phyloP scores from a whole-genome alignment of 2,329 filamentous ascomycete species.

The Tricladium varicosporioides region DNA sequence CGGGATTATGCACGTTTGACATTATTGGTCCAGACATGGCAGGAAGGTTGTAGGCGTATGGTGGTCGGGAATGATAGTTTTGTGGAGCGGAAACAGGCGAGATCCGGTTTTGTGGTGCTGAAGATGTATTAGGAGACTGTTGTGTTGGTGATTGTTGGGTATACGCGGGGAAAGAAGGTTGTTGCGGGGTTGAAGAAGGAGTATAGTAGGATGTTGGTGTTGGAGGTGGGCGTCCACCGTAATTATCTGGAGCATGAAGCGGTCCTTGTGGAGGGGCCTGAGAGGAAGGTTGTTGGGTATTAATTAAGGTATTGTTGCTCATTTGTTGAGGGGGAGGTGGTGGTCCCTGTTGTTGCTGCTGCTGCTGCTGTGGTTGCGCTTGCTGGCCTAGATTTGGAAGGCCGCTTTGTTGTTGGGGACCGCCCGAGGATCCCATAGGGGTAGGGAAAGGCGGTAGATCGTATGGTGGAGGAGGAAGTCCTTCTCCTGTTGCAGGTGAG shows the following conservation, averaged over 20 bases:
- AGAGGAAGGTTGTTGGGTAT: slow-evolving; percentile 44
- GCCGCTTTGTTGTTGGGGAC: slow-evolving; percentile 21
- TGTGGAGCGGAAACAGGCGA: slow-evolving; percentile 46
- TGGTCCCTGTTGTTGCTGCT: slow-evolving; percentile 32
- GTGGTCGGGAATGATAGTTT: slow-evolving; percentile 46
- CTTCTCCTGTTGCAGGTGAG: slow-evolving; percentile 60
- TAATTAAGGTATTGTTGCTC: slow-evolving; percentile 47
- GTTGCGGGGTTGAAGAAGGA: slow-evolving; percentile 47
- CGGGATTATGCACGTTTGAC: slow-evolving; percentile 75
- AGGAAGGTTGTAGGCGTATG: slow-evolving; percentile 55
- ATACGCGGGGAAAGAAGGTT: slow-evolving; percentile 45
- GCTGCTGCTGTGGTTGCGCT: slow-evolving; percentile 33
- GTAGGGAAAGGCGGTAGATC: slow-evolving; percentile 66
- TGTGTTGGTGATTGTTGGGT: slow-evolving; percentile 49
- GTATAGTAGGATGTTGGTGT: slow-evolving; percentile 56
- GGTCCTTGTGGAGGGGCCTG: slow-evolving; percentile 52
- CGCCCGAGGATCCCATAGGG: slow-evolving; percentile 49
- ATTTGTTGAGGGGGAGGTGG: slow-evolving; percentile 37
- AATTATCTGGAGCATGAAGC: slow-evolving; percentile 58
- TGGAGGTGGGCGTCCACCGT: slow-evolving; percentile 51
- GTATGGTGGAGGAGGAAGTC: slow-evolving; percentile 65
- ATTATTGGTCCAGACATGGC: slow-evolving; percentile 67
- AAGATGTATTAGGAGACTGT: slow-evolving; percentile 40
- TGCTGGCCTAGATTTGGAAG: slow-evolving; percentile 39
- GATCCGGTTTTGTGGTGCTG: slow-evolving; percentile 40